A percentile compares a stretch with the other conserved stretches of the same genome.
Conservation (phyloP, 345 rosid species). For the Citrus mangshanensis region DNA sequence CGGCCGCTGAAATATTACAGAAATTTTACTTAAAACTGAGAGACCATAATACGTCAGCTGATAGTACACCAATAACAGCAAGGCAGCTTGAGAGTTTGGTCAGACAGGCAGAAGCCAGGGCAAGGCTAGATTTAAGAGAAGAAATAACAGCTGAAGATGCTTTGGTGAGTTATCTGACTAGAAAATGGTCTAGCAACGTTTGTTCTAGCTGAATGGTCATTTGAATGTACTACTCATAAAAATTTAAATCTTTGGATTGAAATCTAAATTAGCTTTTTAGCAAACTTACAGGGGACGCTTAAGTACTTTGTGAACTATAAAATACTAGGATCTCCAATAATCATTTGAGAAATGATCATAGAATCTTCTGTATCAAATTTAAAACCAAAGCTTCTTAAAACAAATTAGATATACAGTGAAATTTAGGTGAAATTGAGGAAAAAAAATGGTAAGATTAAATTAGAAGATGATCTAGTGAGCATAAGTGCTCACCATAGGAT, state of each 20-base stretch:
- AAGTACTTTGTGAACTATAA: background rate
- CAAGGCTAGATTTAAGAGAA: constrained; percentile 90
- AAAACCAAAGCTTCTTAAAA: background rate
- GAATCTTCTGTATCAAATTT: background rate
- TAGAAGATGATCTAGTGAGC: too few species aligned
- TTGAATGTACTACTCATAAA: background rate
- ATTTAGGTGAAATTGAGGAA: background rate
- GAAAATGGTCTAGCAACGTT: background rate
- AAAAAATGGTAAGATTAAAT: too few species aligned
- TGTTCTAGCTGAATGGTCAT: background rate
- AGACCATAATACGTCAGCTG: constrained; percentile 88
- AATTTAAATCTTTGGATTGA: background rate
- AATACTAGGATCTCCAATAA: background rate
- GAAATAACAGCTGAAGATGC: constrained; percentile 91
- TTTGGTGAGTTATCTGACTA: constrained; percentile 39
- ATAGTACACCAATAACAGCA: constrained; percentile 92
- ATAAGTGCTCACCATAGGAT: too few species aligned
- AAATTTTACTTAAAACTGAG: constrained; percentile 85
- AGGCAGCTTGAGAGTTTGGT: constrained; percentile 96
- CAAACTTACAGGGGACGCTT: background rate
- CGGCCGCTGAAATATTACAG: constrained; percentile 84
- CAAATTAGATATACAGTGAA: background rate
- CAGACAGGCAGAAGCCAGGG: constrained; percentile 90
- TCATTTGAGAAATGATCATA: background rate
- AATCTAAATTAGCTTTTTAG: background rate